Conservation (phyloP, 2,329 filamentous ascomycete genomes). For the Lizonia empirigonia region DNA sequence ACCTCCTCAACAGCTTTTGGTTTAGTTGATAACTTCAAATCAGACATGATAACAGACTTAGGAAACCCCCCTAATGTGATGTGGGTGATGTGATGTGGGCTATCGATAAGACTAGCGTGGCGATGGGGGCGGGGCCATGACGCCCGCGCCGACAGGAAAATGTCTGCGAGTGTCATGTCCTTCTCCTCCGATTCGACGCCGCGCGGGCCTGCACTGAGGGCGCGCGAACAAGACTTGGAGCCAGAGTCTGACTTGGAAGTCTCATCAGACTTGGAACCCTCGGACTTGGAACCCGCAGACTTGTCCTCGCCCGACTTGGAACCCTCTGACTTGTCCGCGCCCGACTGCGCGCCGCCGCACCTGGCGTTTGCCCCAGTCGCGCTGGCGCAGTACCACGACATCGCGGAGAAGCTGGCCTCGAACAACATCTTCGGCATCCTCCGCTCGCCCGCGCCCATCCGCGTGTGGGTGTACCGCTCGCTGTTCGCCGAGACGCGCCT, state of each 20-base stretch:
- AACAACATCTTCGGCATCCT: slow-evolving; percentile 35
- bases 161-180: slow-evolving; percentile 14
- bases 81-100: background rate
- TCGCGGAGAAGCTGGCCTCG: slow-evolving; percentile 28
- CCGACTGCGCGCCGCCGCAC: too few relatives aligned
- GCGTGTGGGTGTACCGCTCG: slow-evolving; percentile 34
- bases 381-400: slow-evolving; percentile 34
- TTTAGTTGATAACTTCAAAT: too few relatives aligned
- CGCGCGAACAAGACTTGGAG: too few relatives aligned
- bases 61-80: too few relatives aligned
- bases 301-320: too few relatives aligned
- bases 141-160: slow-evolving; percentile 8
- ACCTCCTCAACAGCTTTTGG: too few relatives aligned
- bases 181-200: slow-evolving; percentile 19
- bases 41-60: too few relatives aligned
- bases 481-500: slow-evolving; percentile 29
- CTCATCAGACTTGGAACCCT: too few relatives aligned
- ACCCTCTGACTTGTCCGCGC: too few relatives aligned
- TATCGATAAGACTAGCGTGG: slow-evolving; percentile 12
- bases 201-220: background rate
- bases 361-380: slow-evolving; percentile 30
- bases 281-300: too few relatives aligned
- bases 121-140: slow-evolving; percentile 24
- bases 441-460: slow-evolving; percentile 33
- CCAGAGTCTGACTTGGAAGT: too few relatives aligned